Evolutionary conservation across 768 basidiomycete species (phyloP).

Genomic region (Calvatia gigantea): DNA sequence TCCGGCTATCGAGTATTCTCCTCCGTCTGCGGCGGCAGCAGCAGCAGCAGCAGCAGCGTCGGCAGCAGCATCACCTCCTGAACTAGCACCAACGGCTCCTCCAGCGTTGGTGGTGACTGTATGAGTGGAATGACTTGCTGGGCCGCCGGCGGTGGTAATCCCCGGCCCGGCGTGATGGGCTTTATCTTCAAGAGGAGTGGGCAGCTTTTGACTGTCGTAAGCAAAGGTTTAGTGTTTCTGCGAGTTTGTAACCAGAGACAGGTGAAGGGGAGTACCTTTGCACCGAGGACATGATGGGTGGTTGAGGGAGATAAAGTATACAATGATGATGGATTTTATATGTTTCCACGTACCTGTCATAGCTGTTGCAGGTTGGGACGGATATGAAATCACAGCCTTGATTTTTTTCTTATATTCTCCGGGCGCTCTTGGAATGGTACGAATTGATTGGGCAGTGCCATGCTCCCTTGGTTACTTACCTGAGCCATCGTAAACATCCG

Average conservation of each 20-base stretch:
- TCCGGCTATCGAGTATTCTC: neutral
- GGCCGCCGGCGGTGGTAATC: too few relatives aligned
- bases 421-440: neutral
- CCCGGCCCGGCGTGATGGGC: neutral
- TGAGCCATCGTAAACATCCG: too few relatives aligned
- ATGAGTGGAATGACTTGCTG: neutral
- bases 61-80: neutral
- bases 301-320: too few relatives aligned
- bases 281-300: neutral
- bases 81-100: neutral
- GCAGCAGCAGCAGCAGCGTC: neutral
- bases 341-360: too few relatives aligned
- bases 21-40: neutral
- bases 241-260: neutral
- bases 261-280: neutral
- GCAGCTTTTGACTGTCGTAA: neutral
- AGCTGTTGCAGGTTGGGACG: too few relatives aligned
- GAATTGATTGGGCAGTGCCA: neutral
- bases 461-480: too few relatives aligned
- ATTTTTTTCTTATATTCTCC: too few relatives aligned
- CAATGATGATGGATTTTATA: neutral
- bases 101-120: neutral
- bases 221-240: neutral
- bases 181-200: neutral
- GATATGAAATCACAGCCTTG: too few relatives aligned